phyloP scores from a whole-genome alignment of 73 alveolate species.

The Tetrahymena malaccensis region DNA sequence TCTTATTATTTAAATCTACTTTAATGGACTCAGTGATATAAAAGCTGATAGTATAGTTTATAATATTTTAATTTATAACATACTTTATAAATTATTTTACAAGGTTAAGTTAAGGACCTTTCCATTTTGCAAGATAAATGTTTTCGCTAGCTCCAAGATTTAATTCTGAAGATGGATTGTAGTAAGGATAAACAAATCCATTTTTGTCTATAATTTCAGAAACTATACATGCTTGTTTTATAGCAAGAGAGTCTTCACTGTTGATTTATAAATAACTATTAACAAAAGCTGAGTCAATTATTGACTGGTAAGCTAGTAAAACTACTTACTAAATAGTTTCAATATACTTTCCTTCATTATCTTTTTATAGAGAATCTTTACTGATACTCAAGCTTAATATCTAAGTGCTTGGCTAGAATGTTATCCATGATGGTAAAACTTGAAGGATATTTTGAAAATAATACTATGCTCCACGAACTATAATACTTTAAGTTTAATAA shows the following conservation, averaged over 20 bases:
- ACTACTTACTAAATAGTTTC: neutral
- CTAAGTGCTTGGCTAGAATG: neutral
- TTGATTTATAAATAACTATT: neutral
- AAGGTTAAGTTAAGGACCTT: neutral
- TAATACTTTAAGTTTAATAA: neutral
- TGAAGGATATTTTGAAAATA: neutral
- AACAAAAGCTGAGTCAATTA: neutral
- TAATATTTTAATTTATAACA: neutral
- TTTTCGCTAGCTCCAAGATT: neutral
- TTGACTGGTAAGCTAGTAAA: neutral
- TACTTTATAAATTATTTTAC: neutral
- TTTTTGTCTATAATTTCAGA: neutral
- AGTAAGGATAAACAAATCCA: neutral
- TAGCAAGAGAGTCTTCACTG: neutral
- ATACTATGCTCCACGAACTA: neutral
- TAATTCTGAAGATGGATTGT: neutral
- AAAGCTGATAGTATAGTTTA: neutral
- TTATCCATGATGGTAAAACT: neutral
- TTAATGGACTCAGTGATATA: neutral
- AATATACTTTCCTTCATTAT: neutral
- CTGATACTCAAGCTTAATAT: neutral
- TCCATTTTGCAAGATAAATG: neutral
- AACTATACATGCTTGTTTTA: neutral
- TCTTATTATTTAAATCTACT: neutral
- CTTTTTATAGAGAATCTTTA: neutral